Evolutionary conservation across 1,284 basidiomycete species (phyloP).

Genomic region (Cryptococcus sp.): DNA sequence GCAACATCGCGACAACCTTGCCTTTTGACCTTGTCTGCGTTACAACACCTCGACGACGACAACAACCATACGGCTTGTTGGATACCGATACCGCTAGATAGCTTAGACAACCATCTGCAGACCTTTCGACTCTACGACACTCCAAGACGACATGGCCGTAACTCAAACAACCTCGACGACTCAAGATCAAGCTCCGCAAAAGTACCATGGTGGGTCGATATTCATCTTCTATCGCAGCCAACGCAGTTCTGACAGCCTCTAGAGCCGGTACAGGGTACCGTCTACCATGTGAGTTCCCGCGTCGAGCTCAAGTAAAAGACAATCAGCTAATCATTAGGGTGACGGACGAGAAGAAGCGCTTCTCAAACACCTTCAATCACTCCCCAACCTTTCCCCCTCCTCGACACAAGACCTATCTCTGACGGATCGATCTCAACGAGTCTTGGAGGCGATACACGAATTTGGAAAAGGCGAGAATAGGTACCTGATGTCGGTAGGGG

Average conservation of each 20-base stretch:
- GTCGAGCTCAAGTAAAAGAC: not conserved
- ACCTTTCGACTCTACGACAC: no score
- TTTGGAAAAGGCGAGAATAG: slow-evolving; percentile 38
- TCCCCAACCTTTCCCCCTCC: slow-evolving; percentile 16
- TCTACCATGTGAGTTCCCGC: slow-evolving; percentile 30
- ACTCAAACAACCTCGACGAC: not conserved
- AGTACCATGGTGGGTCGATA: slow-evolving; percentile 33
- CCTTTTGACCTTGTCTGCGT: no score
- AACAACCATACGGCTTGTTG: no score
- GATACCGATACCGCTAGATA: no score
- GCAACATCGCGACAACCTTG: no score
- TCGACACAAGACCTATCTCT: slow-evolving; percentile 16
- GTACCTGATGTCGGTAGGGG: slow-evolving; percentile 41
- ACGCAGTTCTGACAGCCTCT: slow-evolving; percentile 1
- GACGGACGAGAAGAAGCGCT: slow-evolving; percentile 37
- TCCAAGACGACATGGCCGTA: no score
- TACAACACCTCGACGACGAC: no score
- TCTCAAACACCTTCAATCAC: slow-evolving; percentile 27
- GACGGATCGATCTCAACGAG: slow-evolving; percentile 26
- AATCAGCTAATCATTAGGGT: slow-evolving; percentile 19
- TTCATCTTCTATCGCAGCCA: not conserved
- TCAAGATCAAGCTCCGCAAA: slow-evolving; percentile 15
- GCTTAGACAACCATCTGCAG: no score
- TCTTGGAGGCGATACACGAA: slow-evolving; percentile 38
- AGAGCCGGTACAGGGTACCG: slow-evolving; percentile 38